These are phyloP conservation scores for Euptelea pleiosperma DNA, from an alignment of 164 flowering plant genomes.

Conservation along the genomic window DNA sequence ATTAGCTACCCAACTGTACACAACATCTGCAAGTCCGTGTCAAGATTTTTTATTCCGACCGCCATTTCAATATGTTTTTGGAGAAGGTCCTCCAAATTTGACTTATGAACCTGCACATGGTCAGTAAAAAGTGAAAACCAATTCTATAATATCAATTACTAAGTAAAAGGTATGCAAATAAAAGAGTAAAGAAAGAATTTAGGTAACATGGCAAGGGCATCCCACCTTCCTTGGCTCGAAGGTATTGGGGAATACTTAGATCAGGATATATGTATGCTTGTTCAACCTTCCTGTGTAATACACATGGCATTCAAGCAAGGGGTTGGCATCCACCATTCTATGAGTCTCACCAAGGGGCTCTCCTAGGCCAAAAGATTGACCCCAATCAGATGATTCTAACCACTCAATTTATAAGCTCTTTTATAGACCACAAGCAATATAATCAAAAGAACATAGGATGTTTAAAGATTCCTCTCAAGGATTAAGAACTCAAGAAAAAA, in stretches of 20 bases:
- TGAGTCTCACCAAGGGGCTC: too few relatives aligned
- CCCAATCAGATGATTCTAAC: too few relatives aligned
- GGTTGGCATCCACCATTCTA: too few relatives aligned
- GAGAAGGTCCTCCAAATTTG: constrained; percentile 84
- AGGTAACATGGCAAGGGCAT: background rate
- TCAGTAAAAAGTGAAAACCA: background rate
- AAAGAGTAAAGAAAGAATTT: background rate
- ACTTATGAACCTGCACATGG: constrained; percentile 62
- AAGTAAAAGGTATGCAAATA: background rate
- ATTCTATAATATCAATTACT: background rate
- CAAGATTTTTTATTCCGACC: constrained; percentile 94
- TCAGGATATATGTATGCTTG: too few relatives aligned
- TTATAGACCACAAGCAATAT: too few relatives aligned
- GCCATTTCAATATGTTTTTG: constrained; percentile 98
- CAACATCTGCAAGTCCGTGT: constrained; percentile 96
- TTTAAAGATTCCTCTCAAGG: too few relatives aligned
- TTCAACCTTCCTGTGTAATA: too few relatives aligned
- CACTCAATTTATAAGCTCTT: too few relatives aligned
- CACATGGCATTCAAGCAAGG: too few relatives aligned
- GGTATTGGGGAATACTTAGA: background rate
- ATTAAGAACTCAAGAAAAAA: too few relatives aligned
- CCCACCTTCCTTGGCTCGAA: background rate
- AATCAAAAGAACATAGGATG: too few relatives aligned
- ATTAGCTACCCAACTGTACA: constrained; percentile 21
- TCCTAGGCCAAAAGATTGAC: too few relatives aligned